phyloP scores from a whole-genome alignment of 2,329 filamentous ascomycete species.

The Clonostachys sp. region DNA sequence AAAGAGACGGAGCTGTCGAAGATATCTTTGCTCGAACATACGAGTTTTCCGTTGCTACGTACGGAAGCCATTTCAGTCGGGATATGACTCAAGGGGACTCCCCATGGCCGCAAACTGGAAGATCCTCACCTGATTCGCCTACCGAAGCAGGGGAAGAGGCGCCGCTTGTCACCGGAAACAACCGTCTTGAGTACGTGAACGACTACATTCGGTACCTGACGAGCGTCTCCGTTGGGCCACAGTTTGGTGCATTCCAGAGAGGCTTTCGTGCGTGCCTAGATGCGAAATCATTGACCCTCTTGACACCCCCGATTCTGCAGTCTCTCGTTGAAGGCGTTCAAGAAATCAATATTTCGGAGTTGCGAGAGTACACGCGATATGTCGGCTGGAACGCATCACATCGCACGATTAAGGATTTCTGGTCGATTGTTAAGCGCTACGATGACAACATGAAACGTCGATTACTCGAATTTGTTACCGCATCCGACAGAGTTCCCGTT shows the following conservation, averaged over 20 bases:
- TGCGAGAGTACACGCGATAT: conserved; percentile 70
- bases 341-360: conserved; percentile 70
- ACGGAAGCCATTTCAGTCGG: conserved; percentile 52
- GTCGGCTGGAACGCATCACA: conserved; percentile 73
- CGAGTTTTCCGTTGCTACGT: conserved; percentile 67
- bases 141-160: conserved; percentile 12
- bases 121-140: conserved; percentile 27
- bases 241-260: conserved; percentile 74
- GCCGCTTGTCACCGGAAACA: conserved; percentile 73
- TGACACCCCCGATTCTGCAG: conserved; percentile 68
- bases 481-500: conserved; percentile 83
- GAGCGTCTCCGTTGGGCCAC: conserved; percentile 69
- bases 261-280: conserved; percentile 78
- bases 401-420: conserved; percentile 73
- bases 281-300: conserved; percentile 64
- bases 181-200: conserved; percentile 71
- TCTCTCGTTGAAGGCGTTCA: conserved; percentile 78
- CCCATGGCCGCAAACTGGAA: conserved; percentile 46
- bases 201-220: conserved; percentile 86
- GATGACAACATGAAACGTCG: conserved; percentile 66
- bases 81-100: conserved; percentile 42
- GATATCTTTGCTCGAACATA: conserved; percentile 83
- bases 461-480: conserved; percentile 91
- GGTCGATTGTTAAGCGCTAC: conserved; percentile 70
- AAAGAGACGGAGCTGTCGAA: conserved; percentile 68